A percentile compares a stretch with the other conserved stretches of the same genome.
These are phyloP conservation scores for Chenopodium formosanum DNA, from an alignment of 148 eudicot species.

Conservation along the genomic window DNA sequence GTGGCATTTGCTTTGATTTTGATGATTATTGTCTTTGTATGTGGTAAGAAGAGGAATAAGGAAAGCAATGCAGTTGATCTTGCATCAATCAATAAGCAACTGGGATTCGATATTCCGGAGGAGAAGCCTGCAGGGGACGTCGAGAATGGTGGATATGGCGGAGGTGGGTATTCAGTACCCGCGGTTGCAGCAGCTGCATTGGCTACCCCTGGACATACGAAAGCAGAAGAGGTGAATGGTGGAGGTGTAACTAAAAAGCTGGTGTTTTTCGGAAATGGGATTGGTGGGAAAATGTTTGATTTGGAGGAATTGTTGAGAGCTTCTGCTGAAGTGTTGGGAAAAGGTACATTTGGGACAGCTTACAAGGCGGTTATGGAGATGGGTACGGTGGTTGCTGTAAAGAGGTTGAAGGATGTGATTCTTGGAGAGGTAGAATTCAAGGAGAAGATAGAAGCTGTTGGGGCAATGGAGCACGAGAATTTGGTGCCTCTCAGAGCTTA, in stretches of 20 bases:
- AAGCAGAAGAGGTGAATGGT: conserved; percentile 28
- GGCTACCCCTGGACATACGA: conserved; percentile 27
- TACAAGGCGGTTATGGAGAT: conserved; percentile 81
- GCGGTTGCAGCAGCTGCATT: conserved; percentile 40
- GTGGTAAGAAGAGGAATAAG: conserved; percentile 43
- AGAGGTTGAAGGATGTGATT: conserved; percentile 80
- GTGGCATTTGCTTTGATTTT: conserved; percentile 45
- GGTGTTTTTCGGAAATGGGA: conserved; percentile 62
- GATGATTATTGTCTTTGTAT: conserved; percentile 44
- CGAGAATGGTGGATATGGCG: conserved; percentile 26
- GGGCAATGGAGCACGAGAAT: conserved; percentile 74
- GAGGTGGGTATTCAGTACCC: conserved; percentile 38
- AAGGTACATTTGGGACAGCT: conserved; percentile 90
- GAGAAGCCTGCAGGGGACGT: conserved; percentile 35
- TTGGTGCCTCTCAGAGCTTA: conserved; percentile 88
- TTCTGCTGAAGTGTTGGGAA: conserved; percentile 90
- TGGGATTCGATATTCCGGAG: conserved; percentile 37
- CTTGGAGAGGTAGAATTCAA: conserved; percentile 59
- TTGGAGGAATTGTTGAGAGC: conserved; percentile 83
- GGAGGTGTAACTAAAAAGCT: conserved; percentile 49
- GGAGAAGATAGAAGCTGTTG: conserved; percentile 74
- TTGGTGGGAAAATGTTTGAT: conserved; percentile 52
- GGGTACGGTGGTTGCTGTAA: conserved; percentile 75
- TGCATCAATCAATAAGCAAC: conserved; percentile 36
- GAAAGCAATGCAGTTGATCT: conserved; percentile 45